Base-by-base conservation (phyloP, 2,329 filamentous ascomycete species). In the Colletotrichum acutatum region DNA sequence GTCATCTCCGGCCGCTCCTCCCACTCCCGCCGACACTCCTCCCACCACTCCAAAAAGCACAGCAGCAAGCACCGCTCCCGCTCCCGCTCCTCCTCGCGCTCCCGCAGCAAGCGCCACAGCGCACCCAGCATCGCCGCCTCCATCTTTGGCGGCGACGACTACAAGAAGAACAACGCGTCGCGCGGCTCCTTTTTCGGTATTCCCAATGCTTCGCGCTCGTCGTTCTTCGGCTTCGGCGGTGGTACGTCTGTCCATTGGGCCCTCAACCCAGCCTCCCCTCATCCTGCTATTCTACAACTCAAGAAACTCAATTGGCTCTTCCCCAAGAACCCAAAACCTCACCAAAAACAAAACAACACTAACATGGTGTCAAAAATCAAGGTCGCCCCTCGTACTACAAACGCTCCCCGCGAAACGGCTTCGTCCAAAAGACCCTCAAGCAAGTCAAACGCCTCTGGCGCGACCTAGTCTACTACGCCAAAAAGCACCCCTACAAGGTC, bases 401-500 rank as follows among this genome's bases (percentile, higher is more conserved):
- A 80, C 93, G 94, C 79, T 93, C 94, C 22, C 94, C 96, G 2
- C 93, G 96, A 76, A 88, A 90, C 73, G 93, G 92, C 79, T 98
- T 97, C 85, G 84, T 98, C 75, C 85, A 90, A 68, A 91, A 92
- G 76, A 87, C 95, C 59, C 88, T 94, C 81, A 90, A 90, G 82
- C 92, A 94, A 78, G 90, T 98, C 74, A 93, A 92, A 80, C 91
- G 93, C 56, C 90, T 98, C 74, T 85, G 98, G 70, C 93, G 93
- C 78, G 92, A 97, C 80, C 90, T 98, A 9, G 87, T 93, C 81
- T 90, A 92, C 81, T 97, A 96, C 84, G 93, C 94, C 78, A 93
- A 94, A 80, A 89, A 91, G 49, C 93, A 98, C 84, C 96, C 95
- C 0, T 84, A 95, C 80, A 97, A 97, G 84, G 94, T 97, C 60